phyloP scores from a whole-genome alignment of 2,329 filamentous ascomycete genomes.

The Trichoderma semiorbis region DNA sequence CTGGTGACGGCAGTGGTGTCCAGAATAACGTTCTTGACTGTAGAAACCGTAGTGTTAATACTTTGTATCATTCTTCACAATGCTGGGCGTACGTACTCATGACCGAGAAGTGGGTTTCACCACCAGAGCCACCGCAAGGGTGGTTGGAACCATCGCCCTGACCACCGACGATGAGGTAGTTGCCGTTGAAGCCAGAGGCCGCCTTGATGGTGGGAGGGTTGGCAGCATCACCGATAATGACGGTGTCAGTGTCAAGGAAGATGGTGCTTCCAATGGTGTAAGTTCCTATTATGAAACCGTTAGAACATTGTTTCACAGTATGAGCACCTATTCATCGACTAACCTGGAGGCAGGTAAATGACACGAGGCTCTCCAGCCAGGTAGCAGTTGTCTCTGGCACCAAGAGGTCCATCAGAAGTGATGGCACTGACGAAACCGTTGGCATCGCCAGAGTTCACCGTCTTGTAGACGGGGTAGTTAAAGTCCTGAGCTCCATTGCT shows the following conservation, averaged over 20 bases:
- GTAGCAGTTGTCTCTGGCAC: constrained; percentile 22
- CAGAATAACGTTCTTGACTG: constrained; percentile 23
- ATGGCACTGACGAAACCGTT: constrained; percentile 16
- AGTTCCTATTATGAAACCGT: constrained; percentile 14
- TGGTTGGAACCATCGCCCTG: constrained; percentile 19
- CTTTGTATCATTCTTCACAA: neutral
- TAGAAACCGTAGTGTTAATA: neutral
- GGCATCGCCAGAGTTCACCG: constrained; percentile 14
- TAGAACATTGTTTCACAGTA: neutral
- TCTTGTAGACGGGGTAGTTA: constrained; percentile 23
- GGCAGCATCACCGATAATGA: constrained; percentile 74
- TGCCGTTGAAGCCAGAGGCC: constrained; percentile 60
- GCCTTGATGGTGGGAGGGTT: constrained; percentile 69
- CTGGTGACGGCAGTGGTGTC: constrained; percentile 22
- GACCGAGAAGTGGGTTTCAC: constrained; percentile 24
- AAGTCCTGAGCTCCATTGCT: constrained; percentile 17
- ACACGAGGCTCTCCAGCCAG: constrained; percentile 23
- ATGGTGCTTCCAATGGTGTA: constrained; percentile 21
- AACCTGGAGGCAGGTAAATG: constrained; percentile 22
- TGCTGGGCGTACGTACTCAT: constrained; percentile 16
- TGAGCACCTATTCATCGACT: neutral
- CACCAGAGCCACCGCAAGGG: constrained; percentile 20
- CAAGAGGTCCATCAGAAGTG: constrained; percentile 17
- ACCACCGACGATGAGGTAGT: constrained; percentile 22
- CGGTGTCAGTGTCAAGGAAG: constrained; percentile 52